A percentile compares a stretch with the other conserved stretches of the same genome.
These are phyloP conservation scores for Lepiota brunneoincarnata DNA, from an alignment of 768 basidiomycete genomes.

Conservation along the genomic window DNA sequence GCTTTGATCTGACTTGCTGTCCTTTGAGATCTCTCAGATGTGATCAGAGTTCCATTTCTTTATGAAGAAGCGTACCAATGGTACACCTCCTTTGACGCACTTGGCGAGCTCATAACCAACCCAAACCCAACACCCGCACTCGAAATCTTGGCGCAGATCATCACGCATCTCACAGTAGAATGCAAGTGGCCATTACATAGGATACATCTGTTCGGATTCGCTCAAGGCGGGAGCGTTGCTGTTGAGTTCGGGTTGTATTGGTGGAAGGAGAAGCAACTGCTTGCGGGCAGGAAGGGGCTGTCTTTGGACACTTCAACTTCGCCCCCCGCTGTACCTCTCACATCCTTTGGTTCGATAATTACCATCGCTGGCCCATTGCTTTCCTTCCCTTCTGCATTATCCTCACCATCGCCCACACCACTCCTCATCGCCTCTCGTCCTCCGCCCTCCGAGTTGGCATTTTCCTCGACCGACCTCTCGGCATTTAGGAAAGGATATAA, in stretches of 20 bases:
- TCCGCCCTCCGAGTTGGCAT: constrained; percentile 39
- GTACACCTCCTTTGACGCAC: constrained; percentile 78
- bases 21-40: background rate
- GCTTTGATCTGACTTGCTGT: background rate
- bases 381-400: constrained; percentile 64
- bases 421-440: constrained; percentile 58
- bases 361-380: constrained; percentile 72
- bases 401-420: constrained; percentile 54
- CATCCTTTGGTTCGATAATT: constrained; percentile 61
- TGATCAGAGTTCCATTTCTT: constrained; percentile 67
- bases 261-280: constrained; percentile 42
- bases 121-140: constrained; percentile 77
- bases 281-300: constrained; percentile 15
- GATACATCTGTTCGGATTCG: constrained; percentile 90
- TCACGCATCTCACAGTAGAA: constrained; percentile 55
- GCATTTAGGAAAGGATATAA: constrained; percentile 63
- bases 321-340: background rate
- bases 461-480: constrained; percentile 42
- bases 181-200: constrained; percentile 63
- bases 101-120: constrained; percentile 66
- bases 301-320: background rate
- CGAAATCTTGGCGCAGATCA: constrained; percentile 46
- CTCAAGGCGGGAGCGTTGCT: constrained; percentile 80
- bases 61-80: constrained; percentile 82
- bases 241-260: constrained; percentile 60